Evolutionary conservation across 345 rosid genomes (phyloP).

Genomic region (Bruguiera parviflora): DNA sequence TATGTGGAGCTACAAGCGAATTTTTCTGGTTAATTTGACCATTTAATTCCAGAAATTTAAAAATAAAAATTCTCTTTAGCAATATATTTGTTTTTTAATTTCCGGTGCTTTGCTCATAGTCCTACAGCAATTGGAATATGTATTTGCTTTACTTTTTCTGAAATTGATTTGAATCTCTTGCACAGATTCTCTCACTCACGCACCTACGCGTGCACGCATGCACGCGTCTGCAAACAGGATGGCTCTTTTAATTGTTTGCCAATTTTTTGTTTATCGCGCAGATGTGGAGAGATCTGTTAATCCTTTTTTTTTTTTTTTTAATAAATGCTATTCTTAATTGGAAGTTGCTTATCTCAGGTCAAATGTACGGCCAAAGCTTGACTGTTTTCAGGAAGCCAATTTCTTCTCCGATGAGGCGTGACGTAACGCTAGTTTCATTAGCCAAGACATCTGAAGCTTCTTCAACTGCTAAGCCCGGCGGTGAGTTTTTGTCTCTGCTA

Average conservation of each 20-base stretch:
- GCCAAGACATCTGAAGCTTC: conserved; percentile 49
- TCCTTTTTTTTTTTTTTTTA: too few relatives aligned
- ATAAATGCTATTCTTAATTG: neutral
- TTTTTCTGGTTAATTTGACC: neutral
- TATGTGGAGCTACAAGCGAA: neutral
- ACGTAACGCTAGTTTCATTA: conserved; percentile 28
- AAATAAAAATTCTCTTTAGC: neutral
- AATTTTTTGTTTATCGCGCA: too few relatives aligned
- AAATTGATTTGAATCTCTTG: too few relatives aligned
- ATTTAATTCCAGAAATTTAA: too few relatives aligned
- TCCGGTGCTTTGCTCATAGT: neutral
- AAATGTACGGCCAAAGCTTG: conserved; percentile 29
- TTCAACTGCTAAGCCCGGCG: conserved; percentile 45
- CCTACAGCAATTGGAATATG: neutral
- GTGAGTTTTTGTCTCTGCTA: conserved; percentile 29
- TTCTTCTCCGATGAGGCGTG: conserved; percentile 25
- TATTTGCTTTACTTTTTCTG: too few relatives aligned
- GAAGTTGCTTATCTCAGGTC: conserved; percentile 17
- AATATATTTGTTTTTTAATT: neutral
- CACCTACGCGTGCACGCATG: too few relatives aligned
- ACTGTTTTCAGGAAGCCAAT: conserved; percentile 15
- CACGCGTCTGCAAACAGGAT: too few relatives aligned
- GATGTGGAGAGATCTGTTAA: too few relatives aligned
- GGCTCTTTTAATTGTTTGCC: too few relatives aligned
- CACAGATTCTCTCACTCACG: too few relatives aligned